Evolutionary conservation across 192 early-diverging fungal genomes (phyloP), one percentile per base, ranked within the genome.

Genomic region (Podila horticola): DNA sequence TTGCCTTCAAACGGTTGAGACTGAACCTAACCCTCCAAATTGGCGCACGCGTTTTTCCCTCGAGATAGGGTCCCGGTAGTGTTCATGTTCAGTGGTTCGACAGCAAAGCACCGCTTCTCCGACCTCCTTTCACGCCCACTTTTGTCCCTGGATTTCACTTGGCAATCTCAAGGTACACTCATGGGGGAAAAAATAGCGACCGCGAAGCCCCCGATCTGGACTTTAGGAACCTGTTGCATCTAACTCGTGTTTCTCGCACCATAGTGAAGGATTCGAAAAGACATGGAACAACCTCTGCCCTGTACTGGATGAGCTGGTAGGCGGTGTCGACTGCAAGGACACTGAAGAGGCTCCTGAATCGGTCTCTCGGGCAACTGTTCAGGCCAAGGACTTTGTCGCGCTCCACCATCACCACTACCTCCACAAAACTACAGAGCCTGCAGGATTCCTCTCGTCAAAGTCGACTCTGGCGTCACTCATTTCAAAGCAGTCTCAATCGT

Each of bases 71-170:
- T 3, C 4, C 41, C 4, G 64, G 36, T 1, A 69, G 65, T 24
- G 65, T 73, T 24, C 77, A 81, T 61, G 20, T 81, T 33, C 77
- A 81, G 31, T 81, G 77, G 77, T 73, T 64, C 28, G 57, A 69
- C 50, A 64, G 19, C 62, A 59, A 64, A 33, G 77, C 71, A 7
- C 67, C 77, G 28, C 70, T 81, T 13, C 67, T 81, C 13, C 70
- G 77, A n/a, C 77, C 77, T 33, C 77, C 77, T 19, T 81, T 81
- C 13, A 73, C 71, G 2, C 71, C 77, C 0, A 69, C 77, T 4
- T 81, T 69, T 26, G 62, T 73, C 26, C 77, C 77, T 10, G 77
- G 77, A 29, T 66, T 81, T 55, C 77, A 81, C 34, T 13, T 81
- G 28, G 71, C 70, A 3, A 22, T 81, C 36, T 59, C 71, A 31